Base-by-base conservation (phyloP, 306 rosid genomes). In the Dryas drummondii region DNA sequence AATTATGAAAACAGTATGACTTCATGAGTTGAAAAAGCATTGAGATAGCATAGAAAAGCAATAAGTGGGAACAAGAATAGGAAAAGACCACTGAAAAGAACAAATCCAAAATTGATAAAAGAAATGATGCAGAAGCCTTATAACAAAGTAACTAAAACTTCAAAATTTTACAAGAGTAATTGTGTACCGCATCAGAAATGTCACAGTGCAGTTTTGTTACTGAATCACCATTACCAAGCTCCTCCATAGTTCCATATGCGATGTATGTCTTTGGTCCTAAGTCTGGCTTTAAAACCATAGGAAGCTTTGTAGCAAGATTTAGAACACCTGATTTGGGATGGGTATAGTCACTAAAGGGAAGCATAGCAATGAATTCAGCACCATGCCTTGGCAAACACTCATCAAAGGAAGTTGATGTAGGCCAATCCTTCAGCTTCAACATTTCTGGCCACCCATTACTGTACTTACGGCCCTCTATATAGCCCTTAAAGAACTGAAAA, bases 341-440 rank as follows among this genome's bases (percentile, higher is more conserved):
- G 41, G 90, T 84, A 71, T 88, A 86, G 70, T 88, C 92, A 72
- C 81, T 60, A 51, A 82, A 88, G 52, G 92, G 92, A 78, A 88
- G 88, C 92, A 88, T 86, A 10, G 88, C 78, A 59, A 78, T 50
- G 73, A 80, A 88, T 82, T 88, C 92, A 26, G 87, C 86, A 53
- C 87, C 82, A 60, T 88, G 92, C 80, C 92, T 82, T 9, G 90
- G 92, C 64, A 88, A 81, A 78, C 92, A 88, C 76, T 88, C 87
- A 74, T 88, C 92, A 58, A 88, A 88, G 61, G 74, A 80, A 80
- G 82, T 88, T 80, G 92, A 80, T 48, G 92, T 80, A 76, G 92
- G 92, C 90, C 92, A 88, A 76, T 88, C 92, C 82, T 88, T 88
- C 53, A 88, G 85, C 85, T 88, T 88, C 76, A 88, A 73, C 90